Conservation (phyloP, 1,139 yeast genomes). For the Saccharomyces pastorianus region DNA sequence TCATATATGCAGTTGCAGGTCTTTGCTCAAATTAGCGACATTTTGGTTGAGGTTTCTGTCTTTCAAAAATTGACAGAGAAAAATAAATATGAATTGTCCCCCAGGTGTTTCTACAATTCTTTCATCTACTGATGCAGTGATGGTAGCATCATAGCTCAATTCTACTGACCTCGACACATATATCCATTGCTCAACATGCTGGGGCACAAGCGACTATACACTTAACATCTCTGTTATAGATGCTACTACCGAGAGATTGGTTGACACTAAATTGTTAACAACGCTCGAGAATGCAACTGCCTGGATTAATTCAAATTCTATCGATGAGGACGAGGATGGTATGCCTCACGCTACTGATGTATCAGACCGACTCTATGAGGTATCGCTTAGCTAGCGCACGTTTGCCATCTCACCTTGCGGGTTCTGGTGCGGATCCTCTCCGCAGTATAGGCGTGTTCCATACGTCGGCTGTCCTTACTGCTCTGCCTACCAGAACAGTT, state of each 20-base stretch:
- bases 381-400: not conserved
- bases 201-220: not conserved
- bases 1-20: not conserved
- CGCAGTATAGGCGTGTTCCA: not conserved
- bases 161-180: not conserved
- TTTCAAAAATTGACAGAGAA: not conserved
- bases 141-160: not conserved
- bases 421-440: not conserved
- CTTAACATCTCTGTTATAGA: not conserved
- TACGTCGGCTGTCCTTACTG: not conserved
- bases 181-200: not conserved
- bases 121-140: not conserved
- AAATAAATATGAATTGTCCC: not conserved
- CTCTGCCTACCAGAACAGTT: not conserved
- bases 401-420: not conserved
- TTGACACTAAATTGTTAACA: not conserved
- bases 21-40: not conserved
- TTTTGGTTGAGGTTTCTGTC: not conserved
- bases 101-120: not conserved
- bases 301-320: not conserved
- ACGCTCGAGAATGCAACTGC: not conserved
- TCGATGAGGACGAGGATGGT: not conserved
- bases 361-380: not conserved
- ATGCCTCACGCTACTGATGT: not conserved
- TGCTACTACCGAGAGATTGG: not conserved